Base-by-base conservation (phyloP, 306 rosid genomes). In the Sophora flavescens region DNA sequence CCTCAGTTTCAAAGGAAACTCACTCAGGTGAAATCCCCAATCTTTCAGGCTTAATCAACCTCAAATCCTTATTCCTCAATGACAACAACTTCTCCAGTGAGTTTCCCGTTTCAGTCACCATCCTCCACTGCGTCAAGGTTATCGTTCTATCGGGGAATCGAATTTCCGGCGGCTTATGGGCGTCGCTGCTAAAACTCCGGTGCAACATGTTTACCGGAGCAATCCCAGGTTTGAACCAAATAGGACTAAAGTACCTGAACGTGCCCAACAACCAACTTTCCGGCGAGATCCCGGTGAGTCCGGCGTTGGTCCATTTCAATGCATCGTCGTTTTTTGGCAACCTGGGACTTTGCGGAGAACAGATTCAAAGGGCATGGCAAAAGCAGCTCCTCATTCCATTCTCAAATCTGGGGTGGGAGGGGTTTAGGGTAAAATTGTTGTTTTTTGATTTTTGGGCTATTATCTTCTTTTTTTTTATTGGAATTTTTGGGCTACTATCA, bases 1-100 rank as follows among this genome's bases (percentile, higher is more conserved):
- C 11, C 89, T 95, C 7, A 92, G 99, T 75, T 88, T 95, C 81
- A 92, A 95, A 63, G 87, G 91, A 6, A 95, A 95, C 84, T 86
- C 88, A 2, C 83, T 89, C 87, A 14, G 97, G 92, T 17, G 85
- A 72, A 80, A 86, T 92, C 75, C 99, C 99, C 7, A 78, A 92
- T 45, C 88, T 95, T 72, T 89, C 93, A 0, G 77, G 78, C 36
- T 83, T 92, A 12, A 39, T 78, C 80, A 92, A 95, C 71, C 96
- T 95, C 72, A 95, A 95, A 63, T 92, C 97, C 5, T 80, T 95
- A 28, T 95, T 53, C 74, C 86, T 92, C 35, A 95, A 84, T 54
- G 67, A 78, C 62, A 92, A 95, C 86, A 79, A 80, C 59, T 92
- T 95, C 84, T 82, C 97, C 80, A 93, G 99, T 13, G 74, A 74